phyloP scores from a whole-genome alignment of 2,329 filamentous ascomycete species.

The Ascocoryne sarcoides region DNA sequence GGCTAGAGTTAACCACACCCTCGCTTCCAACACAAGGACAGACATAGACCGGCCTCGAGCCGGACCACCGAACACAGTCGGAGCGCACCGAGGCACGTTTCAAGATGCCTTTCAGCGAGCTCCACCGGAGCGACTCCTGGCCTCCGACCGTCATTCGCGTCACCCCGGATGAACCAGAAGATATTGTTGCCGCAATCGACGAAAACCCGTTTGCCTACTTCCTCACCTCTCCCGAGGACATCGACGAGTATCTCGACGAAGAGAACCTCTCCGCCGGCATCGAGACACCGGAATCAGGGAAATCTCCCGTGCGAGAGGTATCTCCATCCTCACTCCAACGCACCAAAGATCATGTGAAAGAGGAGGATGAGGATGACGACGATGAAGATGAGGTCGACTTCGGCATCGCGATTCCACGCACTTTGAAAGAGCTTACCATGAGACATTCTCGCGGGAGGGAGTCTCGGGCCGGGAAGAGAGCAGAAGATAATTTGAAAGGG shows the following conservation, averaged over 20 bases:
- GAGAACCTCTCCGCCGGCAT: conserved; percentile 28
- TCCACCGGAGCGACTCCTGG: conserved; percentile 27
- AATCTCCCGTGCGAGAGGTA: conserved; percentile 22
- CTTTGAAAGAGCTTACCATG: conserved; percentile 22
- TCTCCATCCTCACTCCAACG: conserved; percentile 25
- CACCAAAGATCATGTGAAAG: background rate
- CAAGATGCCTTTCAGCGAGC: conserved; percentile 25
- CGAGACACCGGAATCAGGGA: conserved; percentile 18
- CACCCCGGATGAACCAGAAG: conserved; percentile 9
- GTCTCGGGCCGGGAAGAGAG: background rate
- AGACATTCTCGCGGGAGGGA: conserved; percentile 2
- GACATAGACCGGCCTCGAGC: conserved; percentile 27
- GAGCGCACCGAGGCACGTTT: background rate
- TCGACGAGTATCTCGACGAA: conserved; percentile 22
- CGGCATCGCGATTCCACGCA: conserved; percentile 21
- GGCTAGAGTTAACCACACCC: conserved; percentile 1
- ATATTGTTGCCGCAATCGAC: conserved; percentile 24
- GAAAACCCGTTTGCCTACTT: conserved; percentile 29
- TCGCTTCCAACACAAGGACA: conserved; percentile 1
- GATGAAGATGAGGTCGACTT: conserved; percentile 18
- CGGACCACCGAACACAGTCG: conserved; percentile 13
- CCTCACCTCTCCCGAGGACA: conserved; percentile 25
- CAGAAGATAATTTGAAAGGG: conserved; percentile 13
- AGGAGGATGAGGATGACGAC: conserved; percentile 11
- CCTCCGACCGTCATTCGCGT: conserved; percentile 27